Evolutionary conservation across 2,329 filamentous ascomycete genomes (phyloP), one percentile per base, ranked within the genome.

Genomic region (Monilinia aucupariae): DNA sequence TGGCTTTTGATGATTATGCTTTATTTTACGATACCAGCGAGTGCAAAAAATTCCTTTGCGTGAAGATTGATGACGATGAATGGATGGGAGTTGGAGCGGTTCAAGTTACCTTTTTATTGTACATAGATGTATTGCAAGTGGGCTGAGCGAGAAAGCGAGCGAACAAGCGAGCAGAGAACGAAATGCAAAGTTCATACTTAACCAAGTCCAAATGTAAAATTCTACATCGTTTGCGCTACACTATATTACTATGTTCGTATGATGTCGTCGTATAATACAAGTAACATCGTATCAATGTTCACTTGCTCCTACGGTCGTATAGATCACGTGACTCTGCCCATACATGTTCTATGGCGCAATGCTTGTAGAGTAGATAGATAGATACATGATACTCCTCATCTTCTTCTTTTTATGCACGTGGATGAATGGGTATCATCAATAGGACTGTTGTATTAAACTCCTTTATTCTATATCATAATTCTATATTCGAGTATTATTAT

Each of bases 11-110:
- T 43, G 59, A 25, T 34, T 51, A 64, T 52, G 30, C 27, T 41
- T 51, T 60, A 30, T 30, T 62, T 59, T 61, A 65, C 48, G 63
- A 62, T 65, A 62, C 59, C 59, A 66, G 64, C 50, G 55, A 56
- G 41, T 63, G 22, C 58, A 13, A 58, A 58, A 17, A 30, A 30
- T 48, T 56, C 13, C 34, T 25, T 22, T 41, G 47, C 25, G 30
- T 50, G 32, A n/a, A n/a, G 32, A 22, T 41, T 52, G 45, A 39
- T 43, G 41, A 47, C 37, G 41, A 20, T 9, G 37, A 20, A 32
- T 30, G 27, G 20, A 22, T 47, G 53, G 41, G 54, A 58, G 30
- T 37, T 58, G 30, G 41, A 47, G n/a, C 34, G 30, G 54, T 25
- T 47, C 32, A 20, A 41, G 13, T 54, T 58, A 10, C 41, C 43